Percentiles rank a stretch among this genome's conserved stretches.
Conservation (phyloP, 2,329 filamentous ascomycete species). For the Diplodia mutila region DNA sequence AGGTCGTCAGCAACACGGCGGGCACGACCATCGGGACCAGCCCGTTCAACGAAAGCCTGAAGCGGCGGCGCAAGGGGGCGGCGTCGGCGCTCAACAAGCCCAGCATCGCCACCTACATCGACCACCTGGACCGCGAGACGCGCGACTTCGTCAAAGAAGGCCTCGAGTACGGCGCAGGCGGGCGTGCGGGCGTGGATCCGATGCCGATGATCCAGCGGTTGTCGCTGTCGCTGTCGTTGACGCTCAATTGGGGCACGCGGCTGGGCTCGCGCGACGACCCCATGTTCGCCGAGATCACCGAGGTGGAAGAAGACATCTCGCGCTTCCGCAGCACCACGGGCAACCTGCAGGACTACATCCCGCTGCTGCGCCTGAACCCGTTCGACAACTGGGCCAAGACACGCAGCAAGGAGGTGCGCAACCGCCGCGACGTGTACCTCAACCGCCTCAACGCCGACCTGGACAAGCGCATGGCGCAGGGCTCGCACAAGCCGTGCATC, state of each 20-base stretch:
- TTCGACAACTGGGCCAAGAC: constrained; percentile 41
- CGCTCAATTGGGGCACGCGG: constrained; percentile 68
- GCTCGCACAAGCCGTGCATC: constrained; percentile 66
- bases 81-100: constrained; percentile 68
- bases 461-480: constrained; percentile 63
- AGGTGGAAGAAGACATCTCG: constrained; percentile 65
- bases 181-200: constrained; percentile 61
- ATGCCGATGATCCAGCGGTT: constrained; percentile 71
- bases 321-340: constrained; percentile 64
- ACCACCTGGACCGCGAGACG: constrained; percentile 65
- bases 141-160: constrained; percentile 66
- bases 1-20: constrained; percentile 65
- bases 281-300: constrained; percentile 65
- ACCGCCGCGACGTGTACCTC: constrained; percentile 64
- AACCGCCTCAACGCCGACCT: constrained; percentile 61
- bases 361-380: constrained; percentile 62
- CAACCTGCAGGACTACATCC: constrained; percentile 66
- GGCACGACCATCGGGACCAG: constrained; percentile 71
- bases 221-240: constrained; percentile 64
- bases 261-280: constrained; percentile 63
- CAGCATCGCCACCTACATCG: constrained; percentile 64
- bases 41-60: constrained; percentile 67
- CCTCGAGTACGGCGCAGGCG: constrained; percentile 60
- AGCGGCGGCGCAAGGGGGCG: constrained; percentile 66
- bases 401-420: constrained; percentile 60